Base-by-base conservation (phyloP, 2,329 filamentous ascomycete species). In the Colletotrichum tamarilloi region DNA sequence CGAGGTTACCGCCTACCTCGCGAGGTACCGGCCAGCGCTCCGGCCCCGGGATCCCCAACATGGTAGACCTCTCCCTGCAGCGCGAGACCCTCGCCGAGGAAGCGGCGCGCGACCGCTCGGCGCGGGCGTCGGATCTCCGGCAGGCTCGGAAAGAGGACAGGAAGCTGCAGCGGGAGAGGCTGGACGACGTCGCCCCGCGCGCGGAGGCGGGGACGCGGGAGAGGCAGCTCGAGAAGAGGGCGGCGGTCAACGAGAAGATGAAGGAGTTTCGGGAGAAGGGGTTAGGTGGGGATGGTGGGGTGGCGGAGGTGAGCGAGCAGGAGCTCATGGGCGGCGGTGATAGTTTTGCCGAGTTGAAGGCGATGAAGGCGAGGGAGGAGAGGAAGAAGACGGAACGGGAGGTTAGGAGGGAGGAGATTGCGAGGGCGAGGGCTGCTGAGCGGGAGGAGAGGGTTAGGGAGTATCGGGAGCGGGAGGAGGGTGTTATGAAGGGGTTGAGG, bases 171-270 rank as follows among this genome's bases (percentile, higher is more conserved):
- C 93, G 92, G 75, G 92, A 93, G 67, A 89, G 89, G 0, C 87
- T 97, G 0, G 94, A 98, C 16, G 95, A 98, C 76, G 84, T 98
- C 0, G 90, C 88, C 0, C 95, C 96, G 0, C 93, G 94, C 12
- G 94, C 96, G 0, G 95, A 97, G 73, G 85, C 95, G 0, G 95
- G 95, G 0, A 94, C 93, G 1, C 91, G 92, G 58, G 96, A 98
- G 84, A 91, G 96, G 12, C 90, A 91, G 78, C 87, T 98, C 1
- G 96, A 99, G 85, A 98, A 98, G 88, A 92, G 92, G 76, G 89
- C 88, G 42, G 93, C 93, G 75, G 86, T 89, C 5, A 93, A 93
- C 35, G 92, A 92, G 7, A 91, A 92, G 76, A 92, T 97, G 85
- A 89, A 91, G 30, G 88, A 89, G 12, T 98, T 97, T 79, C 85